These are phyloP conservation scores for Phalaenopsis hybrid DNA, from an alignment of 116 monocot species.

Conservation along the genomic window DNA sequence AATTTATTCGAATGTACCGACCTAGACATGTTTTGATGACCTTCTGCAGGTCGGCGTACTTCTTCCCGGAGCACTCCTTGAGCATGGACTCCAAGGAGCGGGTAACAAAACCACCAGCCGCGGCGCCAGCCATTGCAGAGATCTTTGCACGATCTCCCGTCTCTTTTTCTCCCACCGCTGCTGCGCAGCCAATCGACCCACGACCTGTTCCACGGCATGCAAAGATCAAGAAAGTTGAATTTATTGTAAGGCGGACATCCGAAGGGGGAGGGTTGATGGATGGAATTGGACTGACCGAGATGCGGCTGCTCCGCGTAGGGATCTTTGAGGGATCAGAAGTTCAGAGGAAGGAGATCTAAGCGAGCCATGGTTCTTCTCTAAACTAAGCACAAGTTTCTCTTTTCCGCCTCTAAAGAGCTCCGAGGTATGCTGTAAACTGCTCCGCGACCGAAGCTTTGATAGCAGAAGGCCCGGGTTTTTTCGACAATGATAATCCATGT, in stretches of 20 bases:
- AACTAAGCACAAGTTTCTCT: no score
- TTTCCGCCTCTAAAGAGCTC: no score
- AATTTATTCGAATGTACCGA: slow-evolving; percentile 19
- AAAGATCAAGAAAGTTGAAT: neutral
- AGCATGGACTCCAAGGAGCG: slow-evolving; percentile 94
- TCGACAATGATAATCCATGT: no score
- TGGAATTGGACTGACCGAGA: neutral
- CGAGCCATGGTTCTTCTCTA: no score
- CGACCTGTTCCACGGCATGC: neutral
- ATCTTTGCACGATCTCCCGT: slow-evolving; percentile 5
- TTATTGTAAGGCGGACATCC: neutral
- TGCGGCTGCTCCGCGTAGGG: neutral
- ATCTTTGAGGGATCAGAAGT: neutral
- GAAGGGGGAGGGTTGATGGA: neutral
- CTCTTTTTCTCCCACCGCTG: neutral
- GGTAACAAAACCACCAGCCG: slow-evolving; percentile 83
- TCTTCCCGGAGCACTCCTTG: slow-evolving; percentile 73
- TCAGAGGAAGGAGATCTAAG: no score
- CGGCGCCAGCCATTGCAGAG: slow-evolving; percentile 61
- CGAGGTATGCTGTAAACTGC: no score
- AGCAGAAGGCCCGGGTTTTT: no score
- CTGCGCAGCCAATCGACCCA: neutral
- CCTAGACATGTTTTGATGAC: slow-evolving; percentile 73
- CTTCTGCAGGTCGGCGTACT: slow-evolving; percentile 61
- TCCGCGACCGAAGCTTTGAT: no score